Evolutionary conservation across 805 yeast species (phyloP), one percentile per base, ranked within the genome.

Genomic region (Saccharomycopsis javanensis): DNA sequence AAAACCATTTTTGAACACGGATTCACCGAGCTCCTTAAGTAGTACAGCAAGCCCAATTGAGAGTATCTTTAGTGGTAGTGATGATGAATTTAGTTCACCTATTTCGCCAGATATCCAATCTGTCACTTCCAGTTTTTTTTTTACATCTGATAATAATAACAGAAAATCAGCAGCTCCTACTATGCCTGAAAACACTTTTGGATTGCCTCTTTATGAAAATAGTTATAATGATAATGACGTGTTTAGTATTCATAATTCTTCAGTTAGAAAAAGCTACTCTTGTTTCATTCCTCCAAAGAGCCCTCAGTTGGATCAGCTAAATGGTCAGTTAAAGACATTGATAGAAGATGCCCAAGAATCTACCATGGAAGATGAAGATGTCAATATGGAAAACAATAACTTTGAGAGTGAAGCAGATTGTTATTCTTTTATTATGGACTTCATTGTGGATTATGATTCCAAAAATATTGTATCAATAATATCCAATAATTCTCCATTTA

Each of bases 391-490:
- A 20, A 8, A 25, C 16, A 33, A 27, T 25, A 11, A 20, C 16
- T 18, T 42, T 20, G 57, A 57, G 15, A 50, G 30, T 18, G 37
- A 23, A 23, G 54, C 60, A n/a, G 60, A 46, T 10, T 54, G 60
- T 30, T 60, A 60, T 34, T 60, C 62, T 11, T 57, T 60, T 35
- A 57, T 60, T 30, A 38, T 60, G 25, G 62, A 60, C 25, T 57
- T 60, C 31, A 55, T 60, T 18, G 60, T 54, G 13, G 60, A 60
- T 53, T 60, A 60, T 35, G 60, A 59, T 18, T 51, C 42, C 5
- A 57, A 37, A 18, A 56, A 57, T 11, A 31, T 42, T 8, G 54
- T 53, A 5, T 51, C 55, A 23, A 53, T 58, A 15, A 34, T 57
- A 6, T 50, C 55, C 7, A 48, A 42, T 42, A 42, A 42, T 42